Conservation (phyloP, 2,329 filamentous ascomycete genomes). For the Neofusicoccum kwambonambiense region DNA sequence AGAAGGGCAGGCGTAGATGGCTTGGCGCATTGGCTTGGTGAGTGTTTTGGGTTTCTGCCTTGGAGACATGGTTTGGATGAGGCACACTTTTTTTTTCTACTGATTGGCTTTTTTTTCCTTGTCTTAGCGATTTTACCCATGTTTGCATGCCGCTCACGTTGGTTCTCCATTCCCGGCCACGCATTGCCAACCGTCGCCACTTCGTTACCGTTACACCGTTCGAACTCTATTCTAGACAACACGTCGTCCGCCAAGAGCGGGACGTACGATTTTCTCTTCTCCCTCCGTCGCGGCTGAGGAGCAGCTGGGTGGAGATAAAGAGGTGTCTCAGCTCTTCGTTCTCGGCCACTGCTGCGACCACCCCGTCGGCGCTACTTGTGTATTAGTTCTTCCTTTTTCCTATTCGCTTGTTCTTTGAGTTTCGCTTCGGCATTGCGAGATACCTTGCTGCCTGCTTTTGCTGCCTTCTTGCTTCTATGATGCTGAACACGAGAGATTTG, state of each 20-base stretch:
- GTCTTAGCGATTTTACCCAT: constrained; percentile 5
- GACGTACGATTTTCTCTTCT: background rate
- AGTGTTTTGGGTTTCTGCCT: background rate
- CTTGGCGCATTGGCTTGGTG: background rate
- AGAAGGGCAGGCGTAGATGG: background rate
- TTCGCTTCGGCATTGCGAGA: background rate
- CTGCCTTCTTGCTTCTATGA: background rate
- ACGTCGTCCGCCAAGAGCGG: background rate
- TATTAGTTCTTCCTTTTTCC: background rate
- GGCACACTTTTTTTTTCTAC: background rate
- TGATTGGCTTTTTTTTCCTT: background rate
- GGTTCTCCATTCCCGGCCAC: background rate
- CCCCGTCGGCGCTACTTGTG: background rate
- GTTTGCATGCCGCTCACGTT: constrained; percentile 13
- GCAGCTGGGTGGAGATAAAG: background rate
- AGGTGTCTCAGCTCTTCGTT: background rate
- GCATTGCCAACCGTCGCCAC: background rate
- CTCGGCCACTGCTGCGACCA: background rate
- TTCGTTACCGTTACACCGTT: background rate
- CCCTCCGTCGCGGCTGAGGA: background rate
- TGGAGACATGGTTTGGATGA: background rate
- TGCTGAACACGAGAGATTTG: background rate
- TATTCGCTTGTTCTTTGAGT: background rate
- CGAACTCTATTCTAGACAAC: constrained; percentile 8
- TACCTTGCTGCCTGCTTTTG: constrained; percentile 12